A percentile compares a stretch with the other conserved stretches of the same genome.
Evolutionary conservation across 495 filamentous ascomycete genomes (phyloP).

Genomic region (Xylaria scruposa): DNA sequence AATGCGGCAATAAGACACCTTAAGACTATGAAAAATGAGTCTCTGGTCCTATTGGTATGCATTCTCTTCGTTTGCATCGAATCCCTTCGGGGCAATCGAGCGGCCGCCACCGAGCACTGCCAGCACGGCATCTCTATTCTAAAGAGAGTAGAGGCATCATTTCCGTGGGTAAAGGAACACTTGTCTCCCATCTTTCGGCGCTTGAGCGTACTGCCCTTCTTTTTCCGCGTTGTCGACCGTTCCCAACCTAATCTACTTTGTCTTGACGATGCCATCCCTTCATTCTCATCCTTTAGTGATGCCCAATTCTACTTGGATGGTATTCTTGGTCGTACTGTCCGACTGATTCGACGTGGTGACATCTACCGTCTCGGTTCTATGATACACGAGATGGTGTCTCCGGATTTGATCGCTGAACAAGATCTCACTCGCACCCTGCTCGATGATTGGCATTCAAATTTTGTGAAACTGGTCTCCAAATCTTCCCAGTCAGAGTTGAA

Average conservation of each 20-base stretch:
- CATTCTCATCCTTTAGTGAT: conserved; percentile 26
- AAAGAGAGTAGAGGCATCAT: conserved; percentile 36
- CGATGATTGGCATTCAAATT: conserved; percentile 36
- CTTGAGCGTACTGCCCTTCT: conserved; percentile 47
- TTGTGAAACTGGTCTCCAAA: conserved; percentile 28
- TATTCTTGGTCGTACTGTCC: conserved; percentile 36
- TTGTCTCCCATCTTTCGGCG: conserved; percentile 53
- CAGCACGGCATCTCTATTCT: conserved; percentile 49
- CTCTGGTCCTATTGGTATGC: conserved; percentile 61
- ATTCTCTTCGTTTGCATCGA: conserved; percentile 67
- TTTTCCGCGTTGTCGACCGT: conserved; percentile 30
- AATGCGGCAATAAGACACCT: conserved; percentile 58
- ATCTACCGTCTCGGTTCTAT: conserved; percentile 31
- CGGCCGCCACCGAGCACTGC: conserved; percentile 50
- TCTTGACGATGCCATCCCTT: conserved; percentile 30
- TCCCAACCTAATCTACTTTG: conserved; percentile 30
- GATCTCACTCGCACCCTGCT: conserved; percentile 21
- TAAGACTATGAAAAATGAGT: conserved; percentile 46
- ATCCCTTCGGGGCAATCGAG: conserved; percentile 56
- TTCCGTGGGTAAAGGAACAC: conserved; percentile 47
- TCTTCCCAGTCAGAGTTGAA: not conserved
- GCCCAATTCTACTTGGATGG: conserved; percentile 38
- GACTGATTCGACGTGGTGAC: conserved; percentile 41
- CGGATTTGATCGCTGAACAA: conserved; percentile 30
- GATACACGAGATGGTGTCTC: conserved; percentile 20